phyloP scores from a whole-genome alignment of 495 filamentous ascomycete species.

The Aspergillus coremiiformis region DNA sequence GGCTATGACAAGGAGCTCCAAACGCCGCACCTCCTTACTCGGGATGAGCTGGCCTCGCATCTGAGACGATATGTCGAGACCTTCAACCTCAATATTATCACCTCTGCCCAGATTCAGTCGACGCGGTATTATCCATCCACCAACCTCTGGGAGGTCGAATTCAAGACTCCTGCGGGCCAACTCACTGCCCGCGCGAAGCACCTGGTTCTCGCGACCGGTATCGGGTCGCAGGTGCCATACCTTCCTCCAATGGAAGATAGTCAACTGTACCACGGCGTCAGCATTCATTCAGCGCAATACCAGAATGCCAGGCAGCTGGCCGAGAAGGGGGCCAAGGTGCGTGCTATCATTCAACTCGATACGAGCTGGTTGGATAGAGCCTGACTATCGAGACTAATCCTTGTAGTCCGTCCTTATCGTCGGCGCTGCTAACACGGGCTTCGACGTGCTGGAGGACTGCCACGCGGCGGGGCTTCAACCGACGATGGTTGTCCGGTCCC shows the following conservation, averaged over 20 bases:
- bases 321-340: constrained; percentile 14
- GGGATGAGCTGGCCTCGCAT: constrained; percentile 29
- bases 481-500: constrained; percentile 34
- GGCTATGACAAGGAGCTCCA: constrained; percentile 14
- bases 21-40: constrained; percentile 28
- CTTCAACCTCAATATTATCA: constrained; percentile 30
- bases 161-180: constrained; percentile 13
- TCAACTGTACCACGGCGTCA: constrained; percentile 24
- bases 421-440: constrained; percentile 41
- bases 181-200: constrained; percentile 13
- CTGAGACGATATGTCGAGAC: constrained; percentile 26
- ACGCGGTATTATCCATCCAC: constrained; percentile 18
- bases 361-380: too few relatives aligned
- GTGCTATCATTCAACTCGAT: neutral
- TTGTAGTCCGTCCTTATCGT: constrained; percentile 34
- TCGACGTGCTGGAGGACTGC: constrained; percentile 42
- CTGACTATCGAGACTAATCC: too few relatives aligned
- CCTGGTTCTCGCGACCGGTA: constrained; percentile 28
- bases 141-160: constrained; percentile 23
- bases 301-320: constrained; percentile 11
- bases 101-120: constrained; percentile 20
- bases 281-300: constrained; percentile 32
- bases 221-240: constrained; percentile 22
- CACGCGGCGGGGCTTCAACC: constrained; percentile 25
- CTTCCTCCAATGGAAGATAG: constrained; percentile 20